phyloP scores from a whole-genome alignment of 306 rosid species.

The Echinosophora koreensis region DNA sequence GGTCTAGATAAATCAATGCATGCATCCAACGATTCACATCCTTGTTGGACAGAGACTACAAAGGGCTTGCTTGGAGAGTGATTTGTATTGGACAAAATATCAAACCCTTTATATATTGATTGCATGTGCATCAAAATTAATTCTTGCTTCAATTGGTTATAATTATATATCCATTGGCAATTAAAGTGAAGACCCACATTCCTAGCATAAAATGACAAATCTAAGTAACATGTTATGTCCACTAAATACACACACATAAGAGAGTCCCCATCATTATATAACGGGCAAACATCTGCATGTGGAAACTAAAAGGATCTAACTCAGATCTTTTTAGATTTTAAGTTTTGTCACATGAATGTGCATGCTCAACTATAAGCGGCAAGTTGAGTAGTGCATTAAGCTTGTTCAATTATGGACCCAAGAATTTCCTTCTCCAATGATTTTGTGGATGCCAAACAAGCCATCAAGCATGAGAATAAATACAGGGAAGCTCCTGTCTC shows the following conservation, averaged over 20 bases:
- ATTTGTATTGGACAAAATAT: too few species aligned
- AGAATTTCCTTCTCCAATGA: conserved; percentile 97
- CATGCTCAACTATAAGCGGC: conserved; percentile 51
- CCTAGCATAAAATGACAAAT: conserved; percentile 77
- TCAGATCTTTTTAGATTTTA: too few species aligned
- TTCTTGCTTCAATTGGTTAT: conserved; percentile 28
- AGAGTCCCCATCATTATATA: conserved; percentile 55
- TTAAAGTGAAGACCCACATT: conserved; percentile 57
- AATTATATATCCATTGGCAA: conserved; percentile 22
- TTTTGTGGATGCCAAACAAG: conserved; percentile 73
- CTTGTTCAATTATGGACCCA: conserved; percentile 72
- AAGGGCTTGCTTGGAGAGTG: too few species aligned
- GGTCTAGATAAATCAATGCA: too few species aligned
- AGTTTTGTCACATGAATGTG: conserved; percentile 48
- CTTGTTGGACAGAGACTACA: too few species aligned
- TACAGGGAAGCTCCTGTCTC: conserved; percentile 96
- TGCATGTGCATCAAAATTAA: background rate
- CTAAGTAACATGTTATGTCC: conserved; percentile 82
- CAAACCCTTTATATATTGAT: too few species aligned
- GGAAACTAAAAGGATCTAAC: conserved; percentile 55
- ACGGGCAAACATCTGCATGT: conserved; percentile 69
- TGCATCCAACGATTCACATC: too few species aligned
- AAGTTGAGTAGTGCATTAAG: conserved; percentile 41
- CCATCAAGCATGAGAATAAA: conserved; percentile 64
- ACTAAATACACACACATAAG: conserved; percentile 55